Evolutionary conservation across 1,284 basidiomycete species (phyloP).

Genomic region (Boletus sp.): DNA sequence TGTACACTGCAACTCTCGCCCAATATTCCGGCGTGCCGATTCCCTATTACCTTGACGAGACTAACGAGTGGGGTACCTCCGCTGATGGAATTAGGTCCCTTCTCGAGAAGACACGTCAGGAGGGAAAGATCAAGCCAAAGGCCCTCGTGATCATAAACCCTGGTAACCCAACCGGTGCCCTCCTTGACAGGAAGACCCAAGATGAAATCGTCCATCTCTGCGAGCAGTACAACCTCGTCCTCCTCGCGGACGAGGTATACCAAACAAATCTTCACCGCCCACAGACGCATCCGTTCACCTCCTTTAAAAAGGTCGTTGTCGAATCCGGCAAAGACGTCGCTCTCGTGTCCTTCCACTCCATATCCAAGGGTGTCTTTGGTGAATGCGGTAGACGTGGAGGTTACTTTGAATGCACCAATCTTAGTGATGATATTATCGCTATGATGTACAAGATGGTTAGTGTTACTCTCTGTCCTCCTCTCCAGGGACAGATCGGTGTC

Average conservation of each 20-base stretch:
- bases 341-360: constrained; percentile 92
- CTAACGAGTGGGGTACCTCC: constrained; percentile 83
- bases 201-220: constrained; percentile 74
- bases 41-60: constrained; percentile 87
- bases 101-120: constrained; percentile 62
- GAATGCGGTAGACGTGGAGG: constrained; percentile 93
- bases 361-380: constrained; percentile 90
- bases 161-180: constrained; percentile 89
- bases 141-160: constrained; percentile 95
- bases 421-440: constrained; percentile 70
- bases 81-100: constrained; percentile 64
- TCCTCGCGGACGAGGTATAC: constrained; percentile 95
- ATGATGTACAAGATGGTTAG: constrained; percentile 94
- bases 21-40: constrained; percentile 79
- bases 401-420: constrained; percentile 88
- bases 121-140: constrained; percentile 61
- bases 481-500: constrained; percentile 87
- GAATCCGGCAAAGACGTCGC: constrained; percentile 63
- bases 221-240: constrained; percentile 79
- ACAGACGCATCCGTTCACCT: constrained; percentile 71
- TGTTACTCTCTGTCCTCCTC: constrained; percentile 84
- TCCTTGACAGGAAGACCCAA: constrained; percentile 72
- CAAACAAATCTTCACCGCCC: constrained; percentile 84
- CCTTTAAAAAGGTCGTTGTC: constrained; percentile 85
- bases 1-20: constrained; percentile 93